A percentile compares a stretch with the other conserved stretches of the same genome.
These are phyloP conservation scores for Cucurbita argyrosperma DNA, from an alignment of 306 rosid genomes.

Conservation along the genomic window DNA sequence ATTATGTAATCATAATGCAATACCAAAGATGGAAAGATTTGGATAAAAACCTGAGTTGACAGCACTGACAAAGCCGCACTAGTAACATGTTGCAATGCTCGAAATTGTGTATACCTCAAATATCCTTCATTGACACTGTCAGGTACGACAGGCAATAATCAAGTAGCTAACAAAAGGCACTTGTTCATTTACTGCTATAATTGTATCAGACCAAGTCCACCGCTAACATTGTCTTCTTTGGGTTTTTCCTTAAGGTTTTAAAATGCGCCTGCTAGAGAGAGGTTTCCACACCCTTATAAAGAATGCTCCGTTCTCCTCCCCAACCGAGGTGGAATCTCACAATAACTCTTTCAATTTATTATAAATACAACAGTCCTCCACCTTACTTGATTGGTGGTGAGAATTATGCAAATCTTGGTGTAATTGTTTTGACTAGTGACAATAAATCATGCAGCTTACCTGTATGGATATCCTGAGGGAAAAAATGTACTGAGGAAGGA, in stretches of 20 bases:
- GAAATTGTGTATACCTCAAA: conserved; percentile 82
- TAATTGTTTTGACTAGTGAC: too few relatives aligned
- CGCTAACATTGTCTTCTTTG: too few relatives aligned
- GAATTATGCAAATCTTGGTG: too few relatives aligned
- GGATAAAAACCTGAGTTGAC: conserved; percentile 73
- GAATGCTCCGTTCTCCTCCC: too few relatives aligned
- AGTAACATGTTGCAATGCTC: conserved; percentile 72
- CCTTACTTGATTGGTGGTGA: neutral
- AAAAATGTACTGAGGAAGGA: conserved; percentile 63
- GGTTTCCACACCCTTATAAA: too few relatives aligned
- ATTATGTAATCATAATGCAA: neutral
- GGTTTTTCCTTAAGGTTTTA: too few relatives aligned
- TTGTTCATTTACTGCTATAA: neutral
- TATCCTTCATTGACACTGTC: conserved; percentile 88
- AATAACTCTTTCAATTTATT: neutral
- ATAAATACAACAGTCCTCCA: neutral
- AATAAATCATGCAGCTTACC: conserved; percentile 17
- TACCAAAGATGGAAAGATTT: neutral
- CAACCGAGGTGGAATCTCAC: too few relatives aligned
- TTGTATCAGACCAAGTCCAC: too few relatives aligned
- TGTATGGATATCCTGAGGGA: conserved; percentile 88
- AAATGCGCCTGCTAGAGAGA: too few relatives aligned
- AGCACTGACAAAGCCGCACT: conserved; percentile 83
- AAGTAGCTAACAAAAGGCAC: neutral
- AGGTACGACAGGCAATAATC: neutral